phyloP scores from a whole-genome alignment of 2,329 filamentous ascomycete species.

The Fusarium sacchari region DNA sequence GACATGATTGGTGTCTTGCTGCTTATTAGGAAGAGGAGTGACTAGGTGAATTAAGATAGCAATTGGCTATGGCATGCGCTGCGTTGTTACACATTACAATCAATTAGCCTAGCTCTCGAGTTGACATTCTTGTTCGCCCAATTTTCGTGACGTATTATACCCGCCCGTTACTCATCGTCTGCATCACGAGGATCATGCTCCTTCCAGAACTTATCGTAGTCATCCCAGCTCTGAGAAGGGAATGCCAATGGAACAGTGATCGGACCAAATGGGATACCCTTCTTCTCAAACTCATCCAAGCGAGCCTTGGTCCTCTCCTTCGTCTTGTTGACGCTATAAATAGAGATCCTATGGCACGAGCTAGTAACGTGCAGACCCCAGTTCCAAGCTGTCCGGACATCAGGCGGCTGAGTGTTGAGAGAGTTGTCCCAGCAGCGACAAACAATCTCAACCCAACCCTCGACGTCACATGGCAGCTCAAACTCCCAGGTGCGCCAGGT shows the following conservation, averaged over 20 bases:
- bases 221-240: constrained; percentile 58
- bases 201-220: constrained; percentile 54
- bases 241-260: constrained; percentile 65
- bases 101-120: background rate
- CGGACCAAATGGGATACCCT: constrained; percentile 58
- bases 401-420: constrained; percentile 68
- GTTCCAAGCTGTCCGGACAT: constrained; percentile 67
- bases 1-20: background rate
- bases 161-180: constrained; percentile 9
- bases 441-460: constrained; percentile 70
- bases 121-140: background rate
- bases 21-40: background rate
- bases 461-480: constrained; percentile 69
- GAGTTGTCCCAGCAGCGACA: constrained; percentile 70
- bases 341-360: constrained; percentile 67
- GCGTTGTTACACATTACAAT: background rate
- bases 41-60: background rate
- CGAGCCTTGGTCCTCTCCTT: constrained; percentile 59
- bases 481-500: constrained; percentile 73
- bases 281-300: constrained; percentile 61
- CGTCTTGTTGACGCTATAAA: constrained; percentile 70
- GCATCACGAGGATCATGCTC: constrained; percentile 45
- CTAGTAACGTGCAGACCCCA: constrained; percentile 74
- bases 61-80: background rate
- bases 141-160: background rate